These are phyloP conservation scores for Penicillium glabrum DNA, from an alignment of 2,329 filamentous ascomycete species.

Conservation along the genomic window DNA sequence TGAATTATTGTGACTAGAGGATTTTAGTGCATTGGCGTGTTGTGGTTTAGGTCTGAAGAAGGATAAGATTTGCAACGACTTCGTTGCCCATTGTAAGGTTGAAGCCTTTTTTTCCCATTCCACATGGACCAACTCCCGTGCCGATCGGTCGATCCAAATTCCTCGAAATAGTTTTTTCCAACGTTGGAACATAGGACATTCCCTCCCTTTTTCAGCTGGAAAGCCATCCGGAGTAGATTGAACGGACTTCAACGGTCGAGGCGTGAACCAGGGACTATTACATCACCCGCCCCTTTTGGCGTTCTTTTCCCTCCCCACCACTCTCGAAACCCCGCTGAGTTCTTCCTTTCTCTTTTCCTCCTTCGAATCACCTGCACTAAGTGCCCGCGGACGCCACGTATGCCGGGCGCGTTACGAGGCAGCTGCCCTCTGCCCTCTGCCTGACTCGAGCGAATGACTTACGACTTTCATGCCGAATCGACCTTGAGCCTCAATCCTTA, in stretches of 20 bases:
- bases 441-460: constrained; percentile 30
- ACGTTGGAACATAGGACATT: neutral
- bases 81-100: neutral
- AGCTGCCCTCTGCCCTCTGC: constrained; percentile 31
- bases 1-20: neutral
- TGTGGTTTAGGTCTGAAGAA: neutral
- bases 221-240: neutral
- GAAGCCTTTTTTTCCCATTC: neutral
- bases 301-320: constrained; percentile 12
- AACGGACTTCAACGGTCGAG: neutral
- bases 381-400: constrained; percentile 27
- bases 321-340: constrained; percentile 1
- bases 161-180: neutral
- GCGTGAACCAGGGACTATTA: constrained; percentile 1
- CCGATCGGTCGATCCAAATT: constrained; percentile 15
- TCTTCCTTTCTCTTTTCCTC: constrained; percentile 7
- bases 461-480: constrained; percentile 22
- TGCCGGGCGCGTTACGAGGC: constrained; percentile 34
- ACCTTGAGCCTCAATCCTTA: constrained; percentile 22
- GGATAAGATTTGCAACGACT: constrained; percentile 1
- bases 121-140: constrained; percentile 13
- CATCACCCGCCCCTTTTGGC: constrained; percentile 12
- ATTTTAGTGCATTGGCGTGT: neutral
- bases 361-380: constrained; percentile 10
- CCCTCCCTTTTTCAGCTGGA: neutral